These are phyloP conservation scores for Penicillium turbatum DNA, from an alignment of 495 filamentous ascomycete species.

Conservation along the genomic window DNA sequence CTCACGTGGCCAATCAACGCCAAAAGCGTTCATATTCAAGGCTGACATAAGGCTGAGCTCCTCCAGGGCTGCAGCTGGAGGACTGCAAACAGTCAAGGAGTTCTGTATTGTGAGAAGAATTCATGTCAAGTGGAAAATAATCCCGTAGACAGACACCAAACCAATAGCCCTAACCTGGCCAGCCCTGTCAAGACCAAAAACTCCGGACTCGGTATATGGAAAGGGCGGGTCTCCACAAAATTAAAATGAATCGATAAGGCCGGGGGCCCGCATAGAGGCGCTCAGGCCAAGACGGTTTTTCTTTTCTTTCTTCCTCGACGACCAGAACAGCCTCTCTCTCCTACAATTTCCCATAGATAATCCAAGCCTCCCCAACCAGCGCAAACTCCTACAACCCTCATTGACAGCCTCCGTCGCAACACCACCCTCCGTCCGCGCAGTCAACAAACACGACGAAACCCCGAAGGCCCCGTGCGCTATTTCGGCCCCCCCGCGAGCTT, in stretches of 20 bases:
- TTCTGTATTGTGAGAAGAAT: not conserved
- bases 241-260: slow-evolving; percentile 13
- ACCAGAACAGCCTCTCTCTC: not conserved
- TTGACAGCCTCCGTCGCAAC: not conserved
- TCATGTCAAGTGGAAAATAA: too few species aligned
- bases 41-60: not conserved
- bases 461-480: not conserved
- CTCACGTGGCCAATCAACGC: not conserved
- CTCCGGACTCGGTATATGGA: slow-evolving; percentile 11
- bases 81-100: not conserved
- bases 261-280: slow-evolving; percentile 27
- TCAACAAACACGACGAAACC: not conserved
- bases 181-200: not conserved
- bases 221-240: slow-evolving; percentile 1
- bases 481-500: slow-evolving; percentile 4
- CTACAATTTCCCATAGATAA: not conserved
- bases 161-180: not conserved
- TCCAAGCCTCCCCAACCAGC: not conserved
- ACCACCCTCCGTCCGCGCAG: not conserved
- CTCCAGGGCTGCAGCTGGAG: slow-evolving; percentile 1
- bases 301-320: slow-evolving; percentile 12
- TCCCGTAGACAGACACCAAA: not conserved
- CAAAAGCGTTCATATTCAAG: not conserved
- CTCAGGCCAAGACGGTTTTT: slow-evolving; percentile 19
- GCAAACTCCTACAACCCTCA: not conserved